Evolutionary conservation across 805 yeast species (phyloP).

Genomic region (Candida railenensis): DNA sequence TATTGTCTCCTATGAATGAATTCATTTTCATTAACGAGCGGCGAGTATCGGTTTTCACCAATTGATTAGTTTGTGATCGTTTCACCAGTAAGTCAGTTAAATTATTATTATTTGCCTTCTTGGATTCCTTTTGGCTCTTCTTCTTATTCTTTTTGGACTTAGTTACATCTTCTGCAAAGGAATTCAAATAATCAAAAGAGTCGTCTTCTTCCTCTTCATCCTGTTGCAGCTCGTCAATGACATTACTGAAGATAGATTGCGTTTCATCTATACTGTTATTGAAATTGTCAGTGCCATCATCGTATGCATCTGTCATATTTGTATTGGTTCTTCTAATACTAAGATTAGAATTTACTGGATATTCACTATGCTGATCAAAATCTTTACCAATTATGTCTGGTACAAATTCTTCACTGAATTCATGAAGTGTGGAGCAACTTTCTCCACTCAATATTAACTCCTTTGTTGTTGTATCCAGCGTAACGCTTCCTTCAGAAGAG

Average conservation of each 20-base stretch:
- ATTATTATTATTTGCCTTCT: no score
- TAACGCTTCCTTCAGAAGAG: constrained; percentile 1
- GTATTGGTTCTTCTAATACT: neutral
- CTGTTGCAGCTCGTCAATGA: neutral
- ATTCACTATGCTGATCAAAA: neutral
- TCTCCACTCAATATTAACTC: neutral
- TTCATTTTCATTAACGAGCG: neutral
- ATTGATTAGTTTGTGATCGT: neutral
- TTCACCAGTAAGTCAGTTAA: no score
- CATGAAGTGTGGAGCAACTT: neutral
- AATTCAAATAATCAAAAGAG: constrained; percentile 15
- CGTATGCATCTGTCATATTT: neutral
- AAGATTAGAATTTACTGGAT: neutral
- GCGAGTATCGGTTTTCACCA: neutral
- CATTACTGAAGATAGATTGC: constrained; percentile 1
- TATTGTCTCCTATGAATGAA: neutral
- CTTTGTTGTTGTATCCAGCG: neutral
- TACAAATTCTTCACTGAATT: neutral
- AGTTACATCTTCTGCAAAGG: constrained; percentile 11
- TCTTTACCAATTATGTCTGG: neutral
- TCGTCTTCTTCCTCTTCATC: constrained; percentile 14
- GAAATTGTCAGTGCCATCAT: neutral
- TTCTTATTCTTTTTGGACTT: neutral
- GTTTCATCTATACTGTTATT: neutral
- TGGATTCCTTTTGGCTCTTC: neutral